Evolutionary conservation across 768 basidiomycete species (phyloP).

Genomic region (Tricholomella constricta): DNA sequence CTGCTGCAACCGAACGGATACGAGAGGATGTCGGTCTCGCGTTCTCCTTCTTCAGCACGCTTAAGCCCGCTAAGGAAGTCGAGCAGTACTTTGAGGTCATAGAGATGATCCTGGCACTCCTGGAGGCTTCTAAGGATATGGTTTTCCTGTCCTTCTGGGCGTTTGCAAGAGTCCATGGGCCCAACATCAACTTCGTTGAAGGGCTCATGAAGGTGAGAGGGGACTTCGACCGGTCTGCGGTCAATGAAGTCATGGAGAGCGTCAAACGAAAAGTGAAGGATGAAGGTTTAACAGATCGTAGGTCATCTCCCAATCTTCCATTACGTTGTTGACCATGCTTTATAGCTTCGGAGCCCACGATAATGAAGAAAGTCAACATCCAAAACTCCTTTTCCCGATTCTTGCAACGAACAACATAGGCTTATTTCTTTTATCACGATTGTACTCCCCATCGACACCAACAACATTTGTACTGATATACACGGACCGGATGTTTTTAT

Average conservation of each 20-base stretch:
- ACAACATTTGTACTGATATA: conserved; percentile 22
- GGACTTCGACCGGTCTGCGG: conserved; percentile 87
- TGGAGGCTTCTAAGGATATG: conserved; percentile 86
- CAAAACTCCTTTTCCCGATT: conserved; percentile 78
- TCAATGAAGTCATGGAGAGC: conserved; percentile 91
- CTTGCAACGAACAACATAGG: conserved; percentile 55
- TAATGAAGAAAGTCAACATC: conserved; percentile 88
- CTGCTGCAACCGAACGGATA: conserved; percentile 81
- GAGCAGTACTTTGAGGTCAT: conserved; percentile 84
- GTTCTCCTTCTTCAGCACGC: conserved; percentile 77
- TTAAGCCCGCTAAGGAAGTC: conserved; percentile 78
- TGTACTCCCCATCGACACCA: conserved; percentile 8
- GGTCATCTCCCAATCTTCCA: conserved; percentile 28
- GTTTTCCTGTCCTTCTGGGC: conserved; percentile 92
- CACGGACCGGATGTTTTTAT: conserved; percentile 18
- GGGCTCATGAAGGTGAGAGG: conserved; percentile 85
- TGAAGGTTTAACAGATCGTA: conserved; percentile 81
- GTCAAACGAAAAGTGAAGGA: conserved; percentile 92
- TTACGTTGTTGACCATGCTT: background rate
- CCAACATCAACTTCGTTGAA: conserved; percentile 90
- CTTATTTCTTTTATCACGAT: conserved; percentile 1
- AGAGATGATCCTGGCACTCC: conserved; percentile 77
- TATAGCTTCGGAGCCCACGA: conserved; percentile 77
- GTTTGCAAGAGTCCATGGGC: conserved; percentile 93
- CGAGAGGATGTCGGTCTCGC: conserved; percentile 77